Conservation (phyloP, 2,329 filamentous ascomycete species). For the Tetracladium maxilliforme region DNA sequence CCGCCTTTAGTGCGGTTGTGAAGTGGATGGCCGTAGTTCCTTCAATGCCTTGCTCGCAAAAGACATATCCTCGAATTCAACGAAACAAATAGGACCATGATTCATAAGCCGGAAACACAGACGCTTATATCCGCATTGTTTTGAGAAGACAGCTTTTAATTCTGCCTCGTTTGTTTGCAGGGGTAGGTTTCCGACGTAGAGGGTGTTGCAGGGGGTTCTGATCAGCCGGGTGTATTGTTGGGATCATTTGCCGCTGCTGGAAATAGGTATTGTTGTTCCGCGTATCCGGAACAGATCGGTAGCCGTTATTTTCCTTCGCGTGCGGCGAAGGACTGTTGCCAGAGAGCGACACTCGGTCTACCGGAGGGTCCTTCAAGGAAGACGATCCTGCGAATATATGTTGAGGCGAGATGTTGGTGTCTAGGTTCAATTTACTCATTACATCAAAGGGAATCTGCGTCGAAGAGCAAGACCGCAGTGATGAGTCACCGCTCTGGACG, state of each 20-base stretch:
- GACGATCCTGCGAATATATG: no score
- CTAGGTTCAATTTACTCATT: no score
- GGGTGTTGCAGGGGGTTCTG: conserved; percentile 96
- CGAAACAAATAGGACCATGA: conserved; percentile 96
- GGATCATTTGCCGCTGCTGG: conserved; percentile 53
- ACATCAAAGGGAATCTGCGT: no score
- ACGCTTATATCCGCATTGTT: conserved; percentile 87
- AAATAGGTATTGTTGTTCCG: no score
- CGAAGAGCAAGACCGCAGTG: no score
- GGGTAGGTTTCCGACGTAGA: conserved; percentile 95
- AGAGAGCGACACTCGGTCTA: no score
- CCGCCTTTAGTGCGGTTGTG: conserved; percentile 91
- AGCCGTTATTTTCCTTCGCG: no score
- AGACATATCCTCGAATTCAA: conserved; percentile 89
- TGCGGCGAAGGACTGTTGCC: no score
- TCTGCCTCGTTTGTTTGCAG: conserved; percentile 90
- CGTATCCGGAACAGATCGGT: no score
- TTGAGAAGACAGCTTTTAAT: conserved; percentile 83
- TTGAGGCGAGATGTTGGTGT: no score
- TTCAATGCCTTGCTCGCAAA: conserved; percentile 84
- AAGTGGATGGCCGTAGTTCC: conserved; percentile 72
- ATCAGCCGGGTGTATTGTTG: conserved; percentile 84
- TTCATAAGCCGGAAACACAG: conserved; percentile 90
- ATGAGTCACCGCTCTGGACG: no score
- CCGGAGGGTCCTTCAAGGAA: no score